These are phyloP conservation scores for Periconia sp. DNA, from an alignment of 2,329 filamentous ascomycete genomes.

Conservation along the genomic window DNA sequence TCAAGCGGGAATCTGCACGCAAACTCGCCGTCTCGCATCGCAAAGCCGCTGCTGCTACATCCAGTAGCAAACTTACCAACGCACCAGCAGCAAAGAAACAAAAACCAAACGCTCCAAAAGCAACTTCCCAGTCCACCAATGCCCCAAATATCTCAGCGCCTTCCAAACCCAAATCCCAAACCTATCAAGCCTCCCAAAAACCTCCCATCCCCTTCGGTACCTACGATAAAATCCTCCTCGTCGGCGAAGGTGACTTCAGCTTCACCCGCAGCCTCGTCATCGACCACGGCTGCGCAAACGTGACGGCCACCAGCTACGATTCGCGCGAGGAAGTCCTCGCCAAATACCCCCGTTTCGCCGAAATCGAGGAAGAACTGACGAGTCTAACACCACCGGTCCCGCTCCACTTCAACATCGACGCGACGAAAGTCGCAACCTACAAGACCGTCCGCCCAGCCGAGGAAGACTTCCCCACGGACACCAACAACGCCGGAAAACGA, in stretches of 20 bases:
- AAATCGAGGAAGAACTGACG: constrained; percentile 30
- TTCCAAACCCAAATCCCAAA: constrained; percentile 13
- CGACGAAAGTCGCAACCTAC: constrained; percentile 53
- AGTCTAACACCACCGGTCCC: constrained; percentile 38
- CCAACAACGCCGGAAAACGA: constrained; percentile 4
- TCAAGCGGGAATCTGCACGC: constrained; percentile 34
- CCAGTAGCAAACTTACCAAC: constrained; percentile 5
- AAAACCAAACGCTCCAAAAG: constrained; percentile 7
- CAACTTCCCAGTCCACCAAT: constrained; percentile 9
- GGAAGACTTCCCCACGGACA: constrained; percentile 18
- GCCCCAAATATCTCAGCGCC: constrained; percentile 17
- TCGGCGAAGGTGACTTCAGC: constrained; percentile 80
- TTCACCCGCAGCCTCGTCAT: constrained; percentile 69
- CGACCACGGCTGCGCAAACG: constrained; percentile 65
- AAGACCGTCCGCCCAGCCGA: constrained; percentile 24
- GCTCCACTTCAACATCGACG: constrained; percentile 63
- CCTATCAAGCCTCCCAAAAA: constrained; percentile 33
- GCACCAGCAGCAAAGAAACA: constrained; percentile 13
- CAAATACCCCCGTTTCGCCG: constrained; percentile 51
- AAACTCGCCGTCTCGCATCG: constrained; percentile 30
- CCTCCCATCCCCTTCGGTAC: constrained; percentile 69
- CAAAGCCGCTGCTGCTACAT: constrained; percentile 17
- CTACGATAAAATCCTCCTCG: constrained; percentile 69
- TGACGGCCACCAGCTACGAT: constrained; percentile 73
- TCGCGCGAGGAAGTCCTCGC: constrained; percentile 56